Evolutionary conservation across 1,139 yeast species (phyloP).

Genomic region (Pichia sp.): DNA sequence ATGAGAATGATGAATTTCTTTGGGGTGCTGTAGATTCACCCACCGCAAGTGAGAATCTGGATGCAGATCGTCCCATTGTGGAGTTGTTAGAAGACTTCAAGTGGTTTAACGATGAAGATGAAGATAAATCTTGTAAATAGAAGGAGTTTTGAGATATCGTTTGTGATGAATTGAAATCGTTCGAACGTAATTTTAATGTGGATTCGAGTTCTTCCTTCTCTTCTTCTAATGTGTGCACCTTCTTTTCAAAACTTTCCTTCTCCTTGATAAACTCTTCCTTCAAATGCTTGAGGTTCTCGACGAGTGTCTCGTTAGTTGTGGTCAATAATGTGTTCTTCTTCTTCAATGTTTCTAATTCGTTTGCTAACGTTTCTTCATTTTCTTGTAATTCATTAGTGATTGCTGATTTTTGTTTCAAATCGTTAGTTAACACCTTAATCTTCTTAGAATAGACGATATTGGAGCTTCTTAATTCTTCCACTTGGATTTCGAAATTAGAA

Average conservation of each 20-base stretch:
- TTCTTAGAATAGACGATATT: constrained; percentile 30
- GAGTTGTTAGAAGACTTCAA: constrained; percentile 21
- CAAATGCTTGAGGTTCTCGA: constrained; percentile 6
- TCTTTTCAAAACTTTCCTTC: constrained; percentile 23
- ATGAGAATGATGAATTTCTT: constrained; percentile 21
- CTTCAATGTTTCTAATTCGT: constrained; percentile 10
- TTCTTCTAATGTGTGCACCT: constrained; percentile 29
- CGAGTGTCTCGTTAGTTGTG: constrained; percentile 8
- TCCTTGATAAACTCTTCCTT: constrained; percentile 26
- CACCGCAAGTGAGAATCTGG: constrained; percentile 25
- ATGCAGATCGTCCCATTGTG: constrained; percentile 18
- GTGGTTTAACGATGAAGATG: constrained; percentile 23
- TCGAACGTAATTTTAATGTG: constrained; percentile 16
- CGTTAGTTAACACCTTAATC: constrained; percentile 30
- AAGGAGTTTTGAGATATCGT: constrained; percentile 17
- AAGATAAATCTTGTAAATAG: constrained; percentile 31
- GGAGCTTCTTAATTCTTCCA: constrained; percentile 30
- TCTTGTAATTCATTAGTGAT: constrained; percentile 28
- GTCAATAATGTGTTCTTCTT: constrained; percentile 1
- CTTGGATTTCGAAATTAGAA: constrained; percentile 31
- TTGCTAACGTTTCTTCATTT: constrained; percentile 17
- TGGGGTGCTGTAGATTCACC: constrained; percentile 35
- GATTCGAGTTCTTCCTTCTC: constrained; percentile 27
- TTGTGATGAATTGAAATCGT: constrained; percentile 12
- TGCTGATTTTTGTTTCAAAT: constrained; percentile 26